Percentiles rank a stretch among this genome's conserved stretches.
Evolutionary conservation across 2,329 filamentous ascomycete genomes (phyloP).

Genomic region (Stemphylium beticola): DNA sequence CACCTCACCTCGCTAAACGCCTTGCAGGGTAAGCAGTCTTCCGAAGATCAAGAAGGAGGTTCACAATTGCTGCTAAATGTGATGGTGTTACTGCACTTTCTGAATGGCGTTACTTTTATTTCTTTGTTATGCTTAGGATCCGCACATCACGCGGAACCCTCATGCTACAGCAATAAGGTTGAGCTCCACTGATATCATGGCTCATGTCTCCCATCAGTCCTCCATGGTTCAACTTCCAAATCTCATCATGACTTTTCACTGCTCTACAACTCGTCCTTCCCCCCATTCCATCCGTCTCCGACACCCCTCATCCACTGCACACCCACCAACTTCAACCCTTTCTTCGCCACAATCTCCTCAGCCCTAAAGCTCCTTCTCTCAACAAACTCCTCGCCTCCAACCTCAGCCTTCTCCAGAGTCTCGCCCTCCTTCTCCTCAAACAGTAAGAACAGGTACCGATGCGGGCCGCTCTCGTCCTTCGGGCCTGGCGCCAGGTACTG

Average conservation of each 20-base stretch:
- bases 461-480: slow-evolving; percentile 45
- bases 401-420: slow-evolving; percentile 33
- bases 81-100: too few relatives aligned
- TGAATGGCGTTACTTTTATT: too few relatives aligned
- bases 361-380: slow-evolving; percentile 39
- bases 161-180: too few relatives aligned
- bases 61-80: too few relatives aligned
- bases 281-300: slow-evolving; percentile 43
- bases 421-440: slow-evolving; percentile 34
- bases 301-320: slow-evolving; percentile 48
- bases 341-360: slow-evolving; percentile 29
- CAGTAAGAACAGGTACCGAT: slow-evolving; percentile 44
- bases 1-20: too few relatives aligned
- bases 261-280: slow-evolving; percentile 20
- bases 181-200: too few relatives aligned
- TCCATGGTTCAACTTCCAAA: too few relatives aligned
- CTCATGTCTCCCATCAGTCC: too few relatives aligned
- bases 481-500: slow-evolving; percentile 43
- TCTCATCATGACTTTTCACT: background rate
- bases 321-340: slow-evolving; percentile 40
- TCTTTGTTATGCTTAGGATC: too few relatives aligned
- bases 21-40: too few relatives aligned
- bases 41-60: too few relatives aligned
- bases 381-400: slow-evolving; percentile 47
- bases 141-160: too few relatives aligned